These are phyloP conservation scores for Gracilaria domingensis DNA, from an alignment of 23 red algal species.

Conservation along the genomic window DNA sequence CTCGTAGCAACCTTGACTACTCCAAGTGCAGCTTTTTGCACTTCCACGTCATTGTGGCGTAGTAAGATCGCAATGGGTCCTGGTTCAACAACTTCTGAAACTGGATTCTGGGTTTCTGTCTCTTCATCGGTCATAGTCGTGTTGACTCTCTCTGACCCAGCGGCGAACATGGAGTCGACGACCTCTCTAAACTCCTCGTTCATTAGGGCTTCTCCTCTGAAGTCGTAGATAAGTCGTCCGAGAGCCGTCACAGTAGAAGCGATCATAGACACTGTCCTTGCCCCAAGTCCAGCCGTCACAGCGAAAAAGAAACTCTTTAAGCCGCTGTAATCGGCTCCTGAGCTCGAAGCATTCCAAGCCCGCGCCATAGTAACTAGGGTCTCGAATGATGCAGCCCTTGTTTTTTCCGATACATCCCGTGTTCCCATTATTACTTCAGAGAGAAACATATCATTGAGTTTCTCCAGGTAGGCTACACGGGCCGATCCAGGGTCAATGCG, in stretches of 20 bases:
- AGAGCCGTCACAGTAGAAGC: conserved; percentile 74
- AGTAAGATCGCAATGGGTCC: conserved; percentile 83
- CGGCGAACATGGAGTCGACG: conserved; percentile 74
- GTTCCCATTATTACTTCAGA: conserved; percentile 78
- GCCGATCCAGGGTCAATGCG: neutral
- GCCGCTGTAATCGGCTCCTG: conserved; percentile 39
- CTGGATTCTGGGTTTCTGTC: neutral
- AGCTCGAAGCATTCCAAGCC: conserved; percentile 42
- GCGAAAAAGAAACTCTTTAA: conserved; percentile 62
- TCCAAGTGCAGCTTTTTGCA: conserved; percentile 74
- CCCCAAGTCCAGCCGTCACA: conserved; percentile 76
- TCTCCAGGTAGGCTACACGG: conserved; percentile 27
- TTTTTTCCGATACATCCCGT: conserved; percentile 79
- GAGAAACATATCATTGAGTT: conserved; percentile 55
- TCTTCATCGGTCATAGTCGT: neutral
- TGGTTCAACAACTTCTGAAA: conserved; percentile 42
- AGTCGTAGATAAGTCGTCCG: conserved; percentile 71
- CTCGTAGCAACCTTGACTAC: conserved; percentile 80
- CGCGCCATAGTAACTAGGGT: conserved; percentile 66
- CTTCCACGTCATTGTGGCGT: conserved; percentile 71
- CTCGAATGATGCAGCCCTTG: conserved; percentile 63
- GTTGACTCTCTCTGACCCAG: neutral
- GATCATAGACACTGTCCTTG: conserved; percentile 68
- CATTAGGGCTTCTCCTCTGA: conserved; percentile 56
- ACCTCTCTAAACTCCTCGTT: conserved; percentile 17